Evolutionary conservation across 2,329 filamentous ascomycete species (phyloP), one percentile per base, ranked within the genome.

Genomic region (Penicillium sp.): DNA sequence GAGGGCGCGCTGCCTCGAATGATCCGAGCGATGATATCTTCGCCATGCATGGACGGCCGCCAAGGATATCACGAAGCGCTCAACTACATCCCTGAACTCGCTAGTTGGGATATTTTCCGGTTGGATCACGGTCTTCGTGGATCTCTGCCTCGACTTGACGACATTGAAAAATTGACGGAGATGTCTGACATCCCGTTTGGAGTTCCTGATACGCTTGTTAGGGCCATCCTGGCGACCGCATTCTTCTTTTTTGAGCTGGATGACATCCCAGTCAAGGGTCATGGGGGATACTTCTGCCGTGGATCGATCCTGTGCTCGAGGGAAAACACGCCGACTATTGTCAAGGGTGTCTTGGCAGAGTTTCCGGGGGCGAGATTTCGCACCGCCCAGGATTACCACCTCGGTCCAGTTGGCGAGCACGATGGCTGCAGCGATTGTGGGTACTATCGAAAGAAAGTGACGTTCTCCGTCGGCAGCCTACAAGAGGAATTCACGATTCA

Each of bases 231-330:
- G 34, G 52, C 49, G 5, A 49, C 52, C 33, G 54, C 39, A 18
- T 18, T 18, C 9, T 53, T 52, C 34, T 55, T 59, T 9, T 59
- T 58, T 29, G 57, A 61, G 44, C 32, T 61, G 33, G 53, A 56
- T 36, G 43, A 44, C 2, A 45, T 55, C 33, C 42, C 44, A 11
- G 37, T 28, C 33, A 44, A 28, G 8, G 37, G 49, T 18, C 18
- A n/a, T 18, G 18, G 18, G 56, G 47, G n/a, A 36, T 33, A 9
- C 55, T 52, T 40, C 29, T 57, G 51, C 46, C 43, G 47, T 33
- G 56, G 57, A 13, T 55, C 54, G n/a, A 50, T 60, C 18, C 50
- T 55, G 9, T 60, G 56, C 29, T 26, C 38, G 18, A 18, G 27
- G 18, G 18, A 18, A 28, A 18, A 11, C 18, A 26, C 38, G 38